These are phyloP conservation scores for Pythium dissotocum DNA, from an alignment of 352 stramenopile genomes.

Conservation along the genomic window DNA sequence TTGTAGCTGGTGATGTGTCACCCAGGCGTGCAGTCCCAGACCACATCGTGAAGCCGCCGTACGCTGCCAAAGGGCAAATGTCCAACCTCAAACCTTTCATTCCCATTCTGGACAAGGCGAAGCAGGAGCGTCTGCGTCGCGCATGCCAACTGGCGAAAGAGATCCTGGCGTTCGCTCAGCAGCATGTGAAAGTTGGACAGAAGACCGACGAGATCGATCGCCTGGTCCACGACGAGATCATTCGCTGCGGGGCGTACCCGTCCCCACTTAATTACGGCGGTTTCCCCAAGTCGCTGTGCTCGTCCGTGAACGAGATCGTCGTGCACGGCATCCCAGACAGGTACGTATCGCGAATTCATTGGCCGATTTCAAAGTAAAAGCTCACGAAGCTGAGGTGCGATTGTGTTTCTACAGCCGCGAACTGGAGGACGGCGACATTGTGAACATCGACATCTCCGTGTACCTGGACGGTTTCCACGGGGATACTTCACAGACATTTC, in stretches of 20 bases:
- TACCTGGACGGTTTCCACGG: conserved; percentile 95
- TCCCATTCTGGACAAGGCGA: conserved; percentile 64
- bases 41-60: conserved; percentile 61
- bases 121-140: conserved; percentile 66
- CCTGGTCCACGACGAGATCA: conserved; percentile 90
- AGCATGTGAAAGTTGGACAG: conserved; percentile 76
- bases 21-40: conserved; percentile 49
- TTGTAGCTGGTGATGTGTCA: conserved; percentile 53
- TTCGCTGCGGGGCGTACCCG: conserved; percentile 83
- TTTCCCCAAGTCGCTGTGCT: conserved; percentile 96
- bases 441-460: conserved; percentile 97
- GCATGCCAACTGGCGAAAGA: conserved; percentile 77
- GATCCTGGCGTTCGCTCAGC: conserved; percentile 74
- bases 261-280: conserved; percentile 93
- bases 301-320: conserved; percentile 96
- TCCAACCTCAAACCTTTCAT: conserved; percentile 73
- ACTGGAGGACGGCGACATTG: conserved; percentile 93
- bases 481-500: conserved; percentile 97
- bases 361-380: not conserved
- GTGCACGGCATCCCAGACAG: conserved; percentile 97
- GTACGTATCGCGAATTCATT: conserved; percentile 16
- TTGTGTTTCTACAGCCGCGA: conserved; percentile 37
- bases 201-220: conserved; percentile 95
- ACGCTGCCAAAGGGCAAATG: conserved; percentile 62
- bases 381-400: not conserved